A percentile compares a stretch with the other conserved stretches of the same genome.
Conservation (phyloP, 768 basidiomycete genomes). For the Pisolithus orientalis region DNA sequence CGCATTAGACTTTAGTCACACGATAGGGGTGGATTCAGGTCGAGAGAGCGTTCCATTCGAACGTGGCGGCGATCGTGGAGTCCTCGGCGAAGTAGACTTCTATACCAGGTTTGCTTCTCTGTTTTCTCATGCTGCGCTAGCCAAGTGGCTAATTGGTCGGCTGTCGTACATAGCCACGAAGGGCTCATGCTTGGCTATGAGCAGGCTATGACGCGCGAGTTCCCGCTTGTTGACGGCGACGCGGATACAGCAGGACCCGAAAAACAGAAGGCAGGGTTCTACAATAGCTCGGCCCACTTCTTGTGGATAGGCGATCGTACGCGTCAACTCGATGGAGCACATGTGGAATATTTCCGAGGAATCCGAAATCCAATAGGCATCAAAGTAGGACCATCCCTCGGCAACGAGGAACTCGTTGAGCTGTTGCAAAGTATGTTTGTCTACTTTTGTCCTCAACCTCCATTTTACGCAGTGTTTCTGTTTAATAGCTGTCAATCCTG, state of each 20-base stretch:
- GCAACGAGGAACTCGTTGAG: slow-evolving; percentile 63
- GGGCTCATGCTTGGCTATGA: slow-evolving; percentile 92
- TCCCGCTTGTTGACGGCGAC: slow-evolving; percentile 32
- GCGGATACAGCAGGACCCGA: background rate
- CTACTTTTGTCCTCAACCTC: background rate
- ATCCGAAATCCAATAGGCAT: slow-evolving; percentile 92
- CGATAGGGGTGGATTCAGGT: slow-evolving; percentile 69
- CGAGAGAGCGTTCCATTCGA: slow-evolving; percentile 49
- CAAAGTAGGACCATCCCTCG: slow-evolving; percentile 92
- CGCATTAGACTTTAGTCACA: slow-evolving; percentile 88
- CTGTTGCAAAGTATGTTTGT: slow-evolving; percentile 64
- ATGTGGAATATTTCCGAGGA: slow-evolving; percentile 92
- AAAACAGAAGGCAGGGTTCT: slow-evolving; percentile 40
- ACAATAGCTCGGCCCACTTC: slow-evolving; percentile 92
- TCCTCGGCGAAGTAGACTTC: slow-evolving; percentile 85
- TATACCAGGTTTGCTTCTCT: slow-evolving; percentile 66
- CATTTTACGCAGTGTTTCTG: background rate
- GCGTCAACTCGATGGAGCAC: slow-evolving; percentile 84
- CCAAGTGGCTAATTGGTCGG: background rate
- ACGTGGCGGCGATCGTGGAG: slow-evolving; percentile 61
- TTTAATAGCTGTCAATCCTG: slow-evolving; percentile 74
- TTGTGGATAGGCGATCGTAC: slow-evolving; percentile 98
- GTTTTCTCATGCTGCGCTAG: background rate
- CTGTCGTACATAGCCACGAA: slow-evolving; percentile 64
- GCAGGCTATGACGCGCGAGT: slow-evolving; percentile 77